These are phyloP conservation scores for Sphagnum contortum DNA, from an alignment of 225 moss, liverwort and hornwort genomes.

Conservation along the genomic window DNA sequence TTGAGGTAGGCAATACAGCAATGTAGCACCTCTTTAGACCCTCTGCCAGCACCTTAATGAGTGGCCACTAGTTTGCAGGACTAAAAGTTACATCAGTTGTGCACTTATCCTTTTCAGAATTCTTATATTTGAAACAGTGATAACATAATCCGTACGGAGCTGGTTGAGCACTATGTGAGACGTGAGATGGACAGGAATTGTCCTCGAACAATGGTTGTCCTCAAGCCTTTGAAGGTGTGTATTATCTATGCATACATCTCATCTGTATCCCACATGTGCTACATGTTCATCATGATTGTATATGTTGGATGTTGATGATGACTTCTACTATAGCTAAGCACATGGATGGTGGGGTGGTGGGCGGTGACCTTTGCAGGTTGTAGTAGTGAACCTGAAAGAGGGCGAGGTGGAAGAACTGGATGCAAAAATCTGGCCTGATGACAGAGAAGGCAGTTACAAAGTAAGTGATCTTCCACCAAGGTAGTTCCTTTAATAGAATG, in stretches of 20 bases:
- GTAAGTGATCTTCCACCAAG: conserved; percentile 15
- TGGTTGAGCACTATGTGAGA: conserved; percentile 91
- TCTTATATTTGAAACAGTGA: conserved; percentile 31
- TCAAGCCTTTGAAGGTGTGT: conserved; percentile 76
- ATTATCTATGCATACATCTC: neutral
- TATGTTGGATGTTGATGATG: too few relatives aligned
- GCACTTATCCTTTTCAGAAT: too few relatives aligned
- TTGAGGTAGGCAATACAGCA: too few relatives aligned
- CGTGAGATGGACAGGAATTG: conserved; percentile 79
- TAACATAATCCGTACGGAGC: conserved; percentile 82
- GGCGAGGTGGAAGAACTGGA: conserved; percentile 72
- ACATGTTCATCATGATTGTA: neutral
- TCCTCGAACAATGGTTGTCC: conserved; percentile 79
- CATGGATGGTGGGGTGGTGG: too few relatives aligned
- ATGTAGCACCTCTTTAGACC: too few relatives aligned
- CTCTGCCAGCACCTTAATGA: too few relatives aligned
- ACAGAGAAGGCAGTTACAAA: conserved; percentile 87
- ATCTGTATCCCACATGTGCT: neutral
- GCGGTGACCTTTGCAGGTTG: conserved; percentile 36
- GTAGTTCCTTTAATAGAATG: neutral
- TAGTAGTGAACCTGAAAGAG: conserved; percentile 66
- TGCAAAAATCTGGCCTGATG: conserved; percentile 89
- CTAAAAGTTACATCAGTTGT: too few relatives aligned
- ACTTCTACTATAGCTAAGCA: too few relatives aligned
- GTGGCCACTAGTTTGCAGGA: too few relatives aligned